Evolutionary conservation across 2,329 filamentous ascomycete species (phyloP).

Genomic region (Aspergillus pseudoglaucus): DNA sequence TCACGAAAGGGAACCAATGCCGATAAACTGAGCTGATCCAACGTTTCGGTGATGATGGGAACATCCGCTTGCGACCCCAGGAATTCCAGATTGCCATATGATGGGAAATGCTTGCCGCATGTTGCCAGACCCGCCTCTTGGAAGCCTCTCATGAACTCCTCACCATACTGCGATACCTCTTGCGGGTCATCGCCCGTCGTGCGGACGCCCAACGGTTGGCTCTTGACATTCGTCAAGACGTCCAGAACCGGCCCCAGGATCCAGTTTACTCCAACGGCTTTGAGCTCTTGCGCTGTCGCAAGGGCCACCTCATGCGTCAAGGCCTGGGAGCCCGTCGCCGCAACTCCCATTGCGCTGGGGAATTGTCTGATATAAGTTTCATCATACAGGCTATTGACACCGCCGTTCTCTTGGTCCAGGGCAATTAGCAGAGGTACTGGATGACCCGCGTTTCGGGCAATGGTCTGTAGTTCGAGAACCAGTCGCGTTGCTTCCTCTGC

Average conservation of each 20-base stretch:
- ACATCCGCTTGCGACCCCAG: constrained; percentile 85
- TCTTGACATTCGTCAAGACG: constrained; percentile 85
- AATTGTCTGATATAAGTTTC: constrained; percentile 95
- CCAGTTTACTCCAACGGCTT: constrained; percentile 90
- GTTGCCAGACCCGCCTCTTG: constrained; percentile 84
- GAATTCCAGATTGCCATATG: constrained; percentile 91
- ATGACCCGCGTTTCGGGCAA: constrained; percentile 85
- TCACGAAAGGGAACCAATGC: constrained; percentile 88
- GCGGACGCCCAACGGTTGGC: constrained; percentile 82
- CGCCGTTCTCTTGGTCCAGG: constrained; percentile 95
- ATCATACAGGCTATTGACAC: constrained; percentile 93
- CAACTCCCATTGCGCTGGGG: constrained; percentile 91
- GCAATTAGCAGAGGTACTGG: constrained; percentile 83
- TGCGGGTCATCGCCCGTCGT: constrained; percentile 90
- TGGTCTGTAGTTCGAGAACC: constrained; percentile 85
- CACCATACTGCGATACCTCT: constrained; percentile 86
- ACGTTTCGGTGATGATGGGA: constrained; percentile 88
- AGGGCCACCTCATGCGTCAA: constrained; percentile 86
- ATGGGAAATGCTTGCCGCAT: constrained; percentile 93
- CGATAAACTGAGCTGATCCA: constrained; percentile 87
- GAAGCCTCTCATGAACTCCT: constrained; percentile 85
- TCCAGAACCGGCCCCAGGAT: constrained; percentile 92
- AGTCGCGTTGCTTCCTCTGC: constrained; percentile 83
- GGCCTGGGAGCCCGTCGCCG: constrained; percentile 80
- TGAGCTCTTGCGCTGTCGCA: constrained; percentile 85